Conservation (phyloP, 306 rosid genomes). For the Cucumis sativus region Cucumber_9930_V3 NC_026658.2:390001-390500, state of each 20-base stretch:
- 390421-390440: background rate
- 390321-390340: background rate
- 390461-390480: background rate
- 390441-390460: background rate
- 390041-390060: background rate
- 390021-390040: constrained; percentile 49
- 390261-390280: background rate
- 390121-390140: background rate
- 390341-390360: background rate
- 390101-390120: background rate
- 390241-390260: background rate
- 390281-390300: background rate
- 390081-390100: no score
- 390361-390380: background rate
- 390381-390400: background rate
- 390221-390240: background rate
- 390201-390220: background rate
- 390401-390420: background rate
- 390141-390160: background rate
- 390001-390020: constrained; percentile 56
- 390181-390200: background rate
- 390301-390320: background rate
- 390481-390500: background rate
- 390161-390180: background rate
- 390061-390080: background rate